Percentiles rank a stretch among this genome's conserved stretches.
phyloP scores from a whole-genome alignment of 148 eudicot species.

The Spergularia marina region DNA sequence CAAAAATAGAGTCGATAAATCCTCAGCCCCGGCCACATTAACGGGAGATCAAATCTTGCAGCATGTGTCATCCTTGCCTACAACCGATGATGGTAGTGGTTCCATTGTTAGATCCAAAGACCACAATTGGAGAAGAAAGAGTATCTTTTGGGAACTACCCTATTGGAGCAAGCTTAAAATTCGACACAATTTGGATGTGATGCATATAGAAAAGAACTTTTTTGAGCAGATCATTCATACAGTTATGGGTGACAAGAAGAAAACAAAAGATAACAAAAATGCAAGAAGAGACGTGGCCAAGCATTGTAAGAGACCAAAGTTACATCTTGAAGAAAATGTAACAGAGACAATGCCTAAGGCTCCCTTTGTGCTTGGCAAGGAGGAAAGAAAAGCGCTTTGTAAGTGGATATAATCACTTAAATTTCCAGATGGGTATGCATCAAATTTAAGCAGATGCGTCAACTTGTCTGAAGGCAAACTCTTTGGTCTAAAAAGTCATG shows the following conservation, averaged over 20 bases:
- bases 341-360: slow-evolving; percentile 1
- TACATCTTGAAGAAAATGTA: not conserved
- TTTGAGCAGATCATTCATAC: not conserved
- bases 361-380: slow-evolving; percentile 4
- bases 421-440: slow-evolving; percentile 26
- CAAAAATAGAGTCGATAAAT: not conserved
- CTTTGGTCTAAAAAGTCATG: slow-evolving; percentile 20
- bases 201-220: not conserved
- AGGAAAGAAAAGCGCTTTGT: not conserved
- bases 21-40: not conserved
- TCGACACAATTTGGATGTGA: not conserved
- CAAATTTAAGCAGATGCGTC: slow-evolving; percentile 18
- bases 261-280: not conserved
- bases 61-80: not conserved
- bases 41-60: not conserved
- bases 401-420: slow-evolving; percentile 8
- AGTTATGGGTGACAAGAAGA: not conserved
- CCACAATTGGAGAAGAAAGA: not conserved
- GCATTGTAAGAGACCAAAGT: not conserved
- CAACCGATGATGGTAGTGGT: no score
- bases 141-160: not conserved
- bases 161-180: not conserved
- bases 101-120: no score
- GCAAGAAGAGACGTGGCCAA: not conserved
- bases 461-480: slow-evolving; percentile 3